A percentile compares a stretch with the other conserved stretches of the same genome.
Evolutionary conservation across 176 grass and related monocot genomes (phyloP).

Genomic region (Aechmea fasciata): DNA sequence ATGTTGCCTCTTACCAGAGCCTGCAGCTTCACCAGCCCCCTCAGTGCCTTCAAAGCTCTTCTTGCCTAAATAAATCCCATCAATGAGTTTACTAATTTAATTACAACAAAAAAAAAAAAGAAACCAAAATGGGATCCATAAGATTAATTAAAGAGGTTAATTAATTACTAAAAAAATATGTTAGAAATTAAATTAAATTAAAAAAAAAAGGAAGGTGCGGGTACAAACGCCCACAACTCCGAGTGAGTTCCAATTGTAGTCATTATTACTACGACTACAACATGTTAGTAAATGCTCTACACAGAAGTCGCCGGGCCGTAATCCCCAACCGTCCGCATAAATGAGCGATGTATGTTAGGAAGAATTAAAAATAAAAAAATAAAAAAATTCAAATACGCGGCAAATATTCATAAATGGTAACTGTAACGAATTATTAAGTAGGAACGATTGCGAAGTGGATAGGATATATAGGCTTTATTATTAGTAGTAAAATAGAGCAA

Average conservation of each 20-base stretch:
- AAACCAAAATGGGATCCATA: too few relatives aligned
- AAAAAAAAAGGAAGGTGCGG: background rate
- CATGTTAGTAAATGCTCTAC: background rate
- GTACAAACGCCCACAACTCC: background rate
- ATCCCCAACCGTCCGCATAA: background rate
- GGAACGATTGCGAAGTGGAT: too few relatives aligned
- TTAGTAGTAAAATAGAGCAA: too few relatives aligned
- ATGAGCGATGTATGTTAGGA: background rate
- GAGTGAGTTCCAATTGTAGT: background rate
- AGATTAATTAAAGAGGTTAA: background rate
- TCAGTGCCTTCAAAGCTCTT: constrained; percentile 60
- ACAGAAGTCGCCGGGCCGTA: background rate
- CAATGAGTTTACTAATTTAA: too few relatives aligned
- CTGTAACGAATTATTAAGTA: too few relatives aligned
- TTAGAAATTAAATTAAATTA: background rate
- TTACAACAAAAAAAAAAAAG: background rate
- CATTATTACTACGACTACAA: background rate
- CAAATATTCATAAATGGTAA: too few relatives aligned
- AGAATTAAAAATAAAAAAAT: background rate
- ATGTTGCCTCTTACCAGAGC: constrained; percentile 59
- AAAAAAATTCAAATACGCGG: too few relatives aligned
- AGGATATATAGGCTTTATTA: too few relatives aligned
- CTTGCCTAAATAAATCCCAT: constrained; percentile 37
- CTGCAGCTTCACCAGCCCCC: constrained; percentile 64
- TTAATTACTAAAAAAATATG: background rate